These are phyloP conservation scores for Biscogniauxia mediterranea DNA, from an alignment of 2,329 filamentous ascomycete genomes.

Conservation along the genomic window DNA sequence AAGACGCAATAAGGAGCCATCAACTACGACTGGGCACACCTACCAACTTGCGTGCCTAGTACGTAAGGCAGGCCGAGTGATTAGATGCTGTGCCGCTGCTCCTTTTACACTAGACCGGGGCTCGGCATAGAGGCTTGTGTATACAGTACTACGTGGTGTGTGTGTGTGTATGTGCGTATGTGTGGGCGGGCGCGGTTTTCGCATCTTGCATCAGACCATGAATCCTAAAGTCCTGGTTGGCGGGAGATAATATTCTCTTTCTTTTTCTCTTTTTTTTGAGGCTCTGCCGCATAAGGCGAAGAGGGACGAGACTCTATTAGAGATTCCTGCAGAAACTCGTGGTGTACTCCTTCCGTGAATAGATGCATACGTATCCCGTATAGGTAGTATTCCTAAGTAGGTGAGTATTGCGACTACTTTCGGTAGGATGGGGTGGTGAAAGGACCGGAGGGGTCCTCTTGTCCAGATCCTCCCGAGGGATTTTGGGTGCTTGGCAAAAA, in stretches of 20 bases:
- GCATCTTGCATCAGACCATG: not conserved
- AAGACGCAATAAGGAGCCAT: too few relatives aligned
- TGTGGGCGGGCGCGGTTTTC: not conserved
- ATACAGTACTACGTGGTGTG: not conserved
- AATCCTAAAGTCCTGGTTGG: not conserved
- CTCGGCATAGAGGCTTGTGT: not conserved
- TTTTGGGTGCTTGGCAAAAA: not conserved
- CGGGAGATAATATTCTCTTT: not conserved
- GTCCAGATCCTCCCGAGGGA: not conserved
- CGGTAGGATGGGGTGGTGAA: not conserved
- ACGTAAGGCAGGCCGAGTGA: not conserved
- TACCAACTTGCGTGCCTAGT: not conserved
- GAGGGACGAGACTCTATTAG: not conserved
- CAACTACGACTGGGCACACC: too few relatives aligned
- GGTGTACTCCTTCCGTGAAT: not conserved
- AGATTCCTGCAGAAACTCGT: not conserved
- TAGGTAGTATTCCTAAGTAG: too few relatives aligned
- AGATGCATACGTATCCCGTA: not conserved
- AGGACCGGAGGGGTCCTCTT: not conserved
- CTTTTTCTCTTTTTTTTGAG: not conserved
- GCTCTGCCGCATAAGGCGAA: not conserved
- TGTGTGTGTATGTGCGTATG: not conserved
- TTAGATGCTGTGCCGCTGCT: not conserved
- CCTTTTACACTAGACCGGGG: not conserved
- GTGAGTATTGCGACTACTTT: not conserved